phyloP scores from a whole-genome alignment of 306 rosid genomes.

The Sechiopsis laciniata region DNA sequence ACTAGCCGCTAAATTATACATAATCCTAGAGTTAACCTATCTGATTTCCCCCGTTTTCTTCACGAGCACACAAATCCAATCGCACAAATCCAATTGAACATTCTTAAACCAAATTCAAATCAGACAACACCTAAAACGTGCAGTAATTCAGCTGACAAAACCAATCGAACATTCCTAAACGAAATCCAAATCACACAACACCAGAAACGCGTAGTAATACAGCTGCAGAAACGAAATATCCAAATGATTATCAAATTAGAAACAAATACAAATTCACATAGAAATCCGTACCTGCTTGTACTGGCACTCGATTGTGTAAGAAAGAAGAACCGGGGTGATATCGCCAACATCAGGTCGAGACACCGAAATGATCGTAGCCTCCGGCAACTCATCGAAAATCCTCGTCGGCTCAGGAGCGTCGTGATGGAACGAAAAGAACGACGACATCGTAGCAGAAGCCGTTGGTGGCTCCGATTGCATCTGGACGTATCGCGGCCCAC shows the following conservation, averaged over 20 bases:
- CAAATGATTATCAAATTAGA: neutral
- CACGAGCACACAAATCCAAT: neutral
- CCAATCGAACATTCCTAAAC: neutral
- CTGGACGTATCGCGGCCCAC: conserved; percentile 56
- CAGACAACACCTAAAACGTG: conserved; percentile 11
- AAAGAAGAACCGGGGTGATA: conserved; percentile 85
- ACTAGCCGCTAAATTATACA: neutral
- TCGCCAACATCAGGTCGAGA: conserved; percentile 94
- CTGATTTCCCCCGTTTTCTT: neutral
- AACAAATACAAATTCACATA: neutral
- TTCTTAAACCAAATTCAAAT: neutral
- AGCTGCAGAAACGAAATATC: neutral
- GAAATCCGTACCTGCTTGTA: conserved; percentile 59
- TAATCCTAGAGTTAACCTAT: neutral
- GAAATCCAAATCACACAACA: neutral
- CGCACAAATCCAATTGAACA: neutral
- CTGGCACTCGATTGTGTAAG: conserved; percentile 76
- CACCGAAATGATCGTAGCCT: conserved; percentile 68
- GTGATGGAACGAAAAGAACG: conserved; percentile 45
- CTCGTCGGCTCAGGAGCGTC: conserved; percentile 36
- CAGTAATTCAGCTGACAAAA: conserved; percentile 1
- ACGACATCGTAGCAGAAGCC: conserved; percentile 31
- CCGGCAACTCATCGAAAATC: conserved; percentile 85
- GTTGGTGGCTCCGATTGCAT: conserved; percentile 59
- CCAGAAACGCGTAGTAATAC: conserved; percentile 19